Evolutionary conservation across 139 green algal genomes (phyloP).

Genomic region (Chlamydomonas incerta): DNA sequence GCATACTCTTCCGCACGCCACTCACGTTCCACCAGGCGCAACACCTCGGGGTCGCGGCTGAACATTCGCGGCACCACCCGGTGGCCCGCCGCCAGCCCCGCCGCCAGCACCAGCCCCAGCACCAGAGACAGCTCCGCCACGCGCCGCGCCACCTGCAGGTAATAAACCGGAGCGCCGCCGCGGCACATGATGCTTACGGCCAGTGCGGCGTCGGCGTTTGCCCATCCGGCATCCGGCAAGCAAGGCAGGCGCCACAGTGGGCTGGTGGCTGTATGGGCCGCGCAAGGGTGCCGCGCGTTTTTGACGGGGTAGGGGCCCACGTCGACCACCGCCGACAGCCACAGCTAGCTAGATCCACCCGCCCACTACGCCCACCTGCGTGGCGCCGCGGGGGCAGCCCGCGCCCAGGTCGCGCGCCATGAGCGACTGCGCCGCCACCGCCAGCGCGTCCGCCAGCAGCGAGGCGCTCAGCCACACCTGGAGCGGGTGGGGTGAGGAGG

Average conservation of each 20-base stretch:
- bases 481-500: background rate
- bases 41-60: conserved; percentile 63
- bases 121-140: background rate
- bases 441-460: conserved; percentile 80
- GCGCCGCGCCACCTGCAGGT: conserved; percentile 43
- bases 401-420: conserved; percentile 8
- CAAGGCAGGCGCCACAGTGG: no score
- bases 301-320: no score
- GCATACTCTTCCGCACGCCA: no score
- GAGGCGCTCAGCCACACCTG: conserved; percentile 80
- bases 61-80: conserved; percentile 58
- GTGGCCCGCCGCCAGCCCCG: background rate
- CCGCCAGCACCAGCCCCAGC: background rate
- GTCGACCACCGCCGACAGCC: no score
- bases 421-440: conserved; percentile 76
- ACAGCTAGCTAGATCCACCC: no score
- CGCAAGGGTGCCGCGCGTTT: no score
- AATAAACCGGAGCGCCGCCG: no score
- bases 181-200: no score
- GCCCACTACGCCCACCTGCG: background rate
- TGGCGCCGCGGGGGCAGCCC: background rate
- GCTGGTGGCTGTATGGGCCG: no score
- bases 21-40: conserved; percentile 47
- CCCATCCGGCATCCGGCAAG: no score
- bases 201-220: no score